Evolutionary conservation across 805 yeast species (phyloP), one percentile per base, ranked within the genome.

Genomic region (Hyphopichia homilentoma): DNA sequence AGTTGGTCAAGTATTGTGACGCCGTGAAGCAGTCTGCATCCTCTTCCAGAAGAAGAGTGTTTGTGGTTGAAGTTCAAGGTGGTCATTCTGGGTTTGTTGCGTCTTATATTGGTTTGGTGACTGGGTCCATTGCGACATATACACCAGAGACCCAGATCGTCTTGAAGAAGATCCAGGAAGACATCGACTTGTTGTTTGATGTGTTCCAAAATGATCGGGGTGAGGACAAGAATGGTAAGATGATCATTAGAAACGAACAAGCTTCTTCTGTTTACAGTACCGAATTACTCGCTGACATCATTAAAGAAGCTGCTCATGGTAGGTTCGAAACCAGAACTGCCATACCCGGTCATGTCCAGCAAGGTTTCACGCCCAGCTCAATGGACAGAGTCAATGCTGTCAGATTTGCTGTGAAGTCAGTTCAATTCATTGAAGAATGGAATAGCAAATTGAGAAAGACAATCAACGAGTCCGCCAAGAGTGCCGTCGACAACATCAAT

Each of bases 311-410:
- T 39, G 74, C 80, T 18, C 61, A 71, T 14, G 81, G 82, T 21
- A 69, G 76, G 47, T 84, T 81, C 44, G 90, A 84, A 47, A 78
- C 86, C 15, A 79, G 81, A 55, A 77, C 89, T 5, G 93, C 93
- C 8, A 70, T 81, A 34, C 94, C 94, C 16, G 93, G 94, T 15
- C 94, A 84, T 52, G 89, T 84, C 20, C 93, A 84, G 61, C 94
- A 84, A 55, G 94, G 94, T 52, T 80, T 79, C 32, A 61, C 77
- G 19, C 93, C 94, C 35, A 74, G 86, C 1, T 74, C 89, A 20
- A 80, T 81, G 55, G 94, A 84, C 56, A 69, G 94, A 62, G 78
- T 83, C 2, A 68, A 79, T 48, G 89, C 86, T 5, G 76, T 83
- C 3, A 73, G 86, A 52, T 76, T 79, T 41, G 82, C 88, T 1